Conservation (phyloP, 768 basidiomycete species). For the Naganishia friedmannii region DNA sequence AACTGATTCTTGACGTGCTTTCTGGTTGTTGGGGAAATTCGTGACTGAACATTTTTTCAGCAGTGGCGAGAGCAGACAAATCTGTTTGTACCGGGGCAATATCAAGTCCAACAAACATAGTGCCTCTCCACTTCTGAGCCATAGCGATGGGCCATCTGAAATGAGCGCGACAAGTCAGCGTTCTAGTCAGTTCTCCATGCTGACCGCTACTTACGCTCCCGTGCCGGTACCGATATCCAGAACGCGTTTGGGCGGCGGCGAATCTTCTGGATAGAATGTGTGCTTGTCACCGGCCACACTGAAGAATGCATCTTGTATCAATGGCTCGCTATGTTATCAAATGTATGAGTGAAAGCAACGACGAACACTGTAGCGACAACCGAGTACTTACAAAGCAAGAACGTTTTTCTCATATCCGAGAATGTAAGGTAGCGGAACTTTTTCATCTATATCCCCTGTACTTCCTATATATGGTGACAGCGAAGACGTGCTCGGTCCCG, state of each 20-base stretch:
- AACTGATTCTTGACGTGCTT: conserved; percentile 20
- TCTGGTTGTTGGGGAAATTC: neutral
- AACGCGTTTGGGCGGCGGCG: conserved; percentile 35
- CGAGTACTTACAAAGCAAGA: conserved; percentile 41
- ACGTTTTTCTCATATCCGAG: conserved; percentile 48
- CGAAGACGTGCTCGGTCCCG: neutral
- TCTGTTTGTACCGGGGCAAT: conserved; percentile 42
- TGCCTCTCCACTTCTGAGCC: conserved; percentile 40
- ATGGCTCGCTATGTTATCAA: conserved; percentile 38
- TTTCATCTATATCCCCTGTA: neutral
- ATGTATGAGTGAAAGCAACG: neutral
- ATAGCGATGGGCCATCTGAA: conserved; percentile 46
- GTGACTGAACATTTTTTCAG: conserved; percentile 27
- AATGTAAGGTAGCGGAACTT: conserved; percentile 31
- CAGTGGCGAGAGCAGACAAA: conserved; percentile 35
- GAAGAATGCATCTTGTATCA: conserved; percentile 44
- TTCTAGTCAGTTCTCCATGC: neutral
- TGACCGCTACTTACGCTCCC: conserved; percentile 32
- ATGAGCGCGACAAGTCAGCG: neutral
- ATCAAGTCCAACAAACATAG: conserved; percentile 48
- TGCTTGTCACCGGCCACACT: conserved; percentile 37
- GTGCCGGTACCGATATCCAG: conserved; percentile 48
- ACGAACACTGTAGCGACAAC: neutral
- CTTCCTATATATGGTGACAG: neutral
- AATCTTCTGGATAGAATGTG: conserved; percentile 36